Evolutionary conservation across 2,329 filamentous ascomycete species (phyloP), one percentile per base, ranked within the genome.

Genomic region (Chrysoporthe cubensis): DNA sequence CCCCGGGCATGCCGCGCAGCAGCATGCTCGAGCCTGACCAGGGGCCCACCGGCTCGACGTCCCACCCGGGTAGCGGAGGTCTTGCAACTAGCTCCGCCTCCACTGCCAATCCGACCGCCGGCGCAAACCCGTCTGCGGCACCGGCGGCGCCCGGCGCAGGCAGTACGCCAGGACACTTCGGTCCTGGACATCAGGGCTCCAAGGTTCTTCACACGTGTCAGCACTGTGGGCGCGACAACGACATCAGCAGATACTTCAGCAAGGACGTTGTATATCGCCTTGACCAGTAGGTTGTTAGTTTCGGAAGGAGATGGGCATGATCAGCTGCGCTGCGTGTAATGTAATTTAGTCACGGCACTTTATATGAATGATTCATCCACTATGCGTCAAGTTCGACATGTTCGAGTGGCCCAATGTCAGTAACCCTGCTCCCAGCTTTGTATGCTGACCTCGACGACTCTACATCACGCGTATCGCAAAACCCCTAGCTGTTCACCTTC

Each of bases 191-290:
- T 21, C 37, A 70, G 21, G 70, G 66, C 1, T 68, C 72, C 14
- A 73, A 72, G 64, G 67, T 75, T 5, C 18, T 72, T 52, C 71
- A 74, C 57, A 50, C 59, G 4, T 71, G 72, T 62, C 64, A 73
- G 57, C 70, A 72, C 13, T 73, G 71, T 42, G 71, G 72, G 1
- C 40, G 61, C 14, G 72, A 72, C 11, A 72, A 71, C 21, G 71
- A 74, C 62, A 74, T 74, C 48, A 71, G 68, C 58, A 60, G 61
- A 2, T 73, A 74, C 46, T 74, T 74, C 66, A 66, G 62, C 42
- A 71, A 72, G 65, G 71, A 74, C 18, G 72, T 69, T 1, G 69
- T 71, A 1, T 75, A 73, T 54, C 71, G 72, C n/a, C 70, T 72
- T 7, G 69, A 66, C 18, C 52, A 59, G 42, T 66, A 65, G n/a